Evolutionary conservation across 768 basidiomycete species (phyloP).

Genomic region (Psilocybe cyanescens): DNA sequence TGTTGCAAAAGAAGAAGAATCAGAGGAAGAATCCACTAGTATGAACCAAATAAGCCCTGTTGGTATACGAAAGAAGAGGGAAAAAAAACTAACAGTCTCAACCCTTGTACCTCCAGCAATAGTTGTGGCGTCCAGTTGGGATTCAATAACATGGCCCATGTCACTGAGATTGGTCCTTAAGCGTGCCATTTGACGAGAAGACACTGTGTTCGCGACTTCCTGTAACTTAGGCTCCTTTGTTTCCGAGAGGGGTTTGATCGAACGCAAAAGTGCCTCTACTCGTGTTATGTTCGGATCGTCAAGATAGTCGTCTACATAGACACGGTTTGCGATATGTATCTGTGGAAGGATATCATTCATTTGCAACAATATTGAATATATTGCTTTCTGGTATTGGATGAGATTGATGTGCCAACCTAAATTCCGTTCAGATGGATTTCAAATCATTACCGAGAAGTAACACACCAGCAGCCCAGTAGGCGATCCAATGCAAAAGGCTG

Average conservation of each 20-base stretch:
- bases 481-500: slow-evolving; percentile 32
- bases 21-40: slow-evolving; percentile 12
- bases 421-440: too few species aligned
- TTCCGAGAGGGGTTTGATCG: slow-evolving; percentile 5
- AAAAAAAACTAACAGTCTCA: slow-evolving; percentile 7
- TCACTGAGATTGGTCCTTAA: slow-evolving; percentile 9
- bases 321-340: slow-evolving; percentile 9
- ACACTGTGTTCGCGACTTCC: slow-evolving; percentile 1
- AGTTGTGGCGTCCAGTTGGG: slow-evolving; percentile 2
- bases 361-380: slow-evolving; percentile 8
- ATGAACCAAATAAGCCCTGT: neutral
- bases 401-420: slow-evolving; percentile 17
- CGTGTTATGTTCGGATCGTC: neutral
- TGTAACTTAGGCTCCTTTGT: slow-evolving; percentile 1
- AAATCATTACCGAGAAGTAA: neutral
- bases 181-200: slow-evolving; percentile 1
- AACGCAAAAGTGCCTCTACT: slow-evolving; percentile 12
- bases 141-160: slow-evolving; percentile 5
- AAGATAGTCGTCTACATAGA: slow-evolving; percentile 13
- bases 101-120: slow-evolving; percentile 7
- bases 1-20: neutral
- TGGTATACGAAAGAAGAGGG: neutral
- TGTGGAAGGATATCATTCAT: slow-evolving; percentile 10
- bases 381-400: slow-evolving; percentile 1
- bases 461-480: slow-evolving; percentile 31